Evolutionary conservation across 306 rosid genomes (phyloP).

Genomic region (Geum urbanum): DNA sequence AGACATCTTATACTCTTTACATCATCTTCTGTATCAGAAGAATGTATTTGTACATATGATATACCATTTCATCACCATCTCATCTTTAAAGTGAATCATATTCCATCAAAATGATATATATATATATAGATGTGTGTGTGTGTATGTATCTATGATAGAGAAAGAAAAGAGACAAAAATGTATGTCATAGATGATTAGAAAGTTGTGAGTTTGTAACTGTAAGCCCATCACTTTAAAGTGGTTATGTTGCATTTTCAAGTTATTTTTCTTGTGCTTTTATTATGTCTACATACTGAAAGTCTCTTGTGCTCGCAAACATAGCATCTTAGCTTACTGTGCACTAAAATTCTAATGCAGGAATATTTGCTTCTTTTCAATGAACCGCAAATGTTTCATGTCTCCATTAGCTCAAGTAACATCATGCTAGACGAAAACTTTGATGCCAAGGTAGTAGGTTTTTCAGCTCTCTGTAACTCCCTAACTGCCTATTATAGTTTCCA

Average conservation of each 20-base stretch:
- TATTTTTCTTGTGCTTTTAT: neutral
- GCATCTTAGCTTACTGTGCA: neutral
- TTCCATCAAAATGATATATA: too few species aligned
- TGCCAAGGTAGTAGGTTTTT: slow-evolving; percentile 53
- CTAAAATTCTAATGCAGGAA: slow-evolving; percentile 49
- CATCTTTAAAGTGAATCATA: too few species aligned
- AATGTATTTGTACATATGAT: neutral
- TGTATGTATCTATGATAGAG: too few species aligned
- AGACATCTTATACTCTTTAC: neutral
- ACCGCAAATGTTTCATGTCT: slow-evolving; percentile 67
- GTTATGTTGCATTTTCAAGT: neutral
- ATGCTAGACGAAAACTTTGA: slow-evolving; percentile 81
- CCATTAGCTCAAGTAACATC: slow-evolving; percentile 70
- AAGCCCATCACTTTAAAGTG: neutral
- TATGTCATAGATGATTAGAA: neutral
- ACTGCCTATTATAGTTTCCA: neutral
- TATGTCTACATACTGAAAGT: neutral
- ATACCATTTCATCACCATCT: too few species aligned
- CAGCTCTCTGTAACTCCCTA: neutral
- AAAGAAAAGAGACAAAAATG: too few species aligned
- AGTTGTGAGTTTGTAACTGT: neutral
- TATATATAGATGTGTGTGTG: too few species aligned
- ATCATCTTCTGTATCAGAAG: neutral
- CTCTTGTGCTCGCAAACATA: neutral
- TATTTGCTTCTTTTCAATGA: slow-evolving; percentile 81